Conservation (phyloP, 2,329 filamentous ascomycete genomes). For the Hypoxylon sp. region DNA sequence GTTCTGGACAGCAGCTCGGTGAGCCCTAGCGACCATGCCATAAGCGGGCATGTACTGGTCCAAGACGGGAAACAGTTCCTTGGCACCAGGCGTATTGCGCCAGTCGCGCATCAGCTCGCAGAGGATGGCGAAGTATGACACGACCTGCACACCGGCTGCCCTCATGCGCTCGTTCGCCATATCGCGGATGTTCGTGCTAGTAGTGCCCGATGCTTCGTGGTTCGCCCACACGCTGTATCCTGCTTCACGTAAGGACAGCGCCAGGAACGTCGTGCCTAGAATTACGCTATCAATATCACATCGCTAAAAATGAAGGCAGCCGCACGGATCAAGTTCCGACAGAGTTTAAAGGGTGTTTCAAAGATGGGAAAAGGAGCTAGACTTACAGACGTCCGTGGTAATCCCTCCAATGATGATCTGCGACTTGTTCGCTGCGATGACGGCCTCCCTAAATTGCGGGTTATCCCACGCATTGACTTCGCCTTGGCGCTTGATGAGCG, state of each 20-base stretch:
- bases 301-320: no score
- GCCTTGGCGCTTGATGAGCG: constrained; percentile 75
- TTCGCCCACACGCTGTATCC: constrained; percentile 82
- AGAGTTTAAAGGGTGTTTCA: constrained; percentile 41
- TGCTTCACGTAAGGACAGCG: constrained; percentile 76
- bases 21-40: constrained; percentile 71
- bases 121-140: constrained; percentile 73
- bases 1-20: constrained; percentile 70
- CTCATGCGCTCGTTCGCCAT: constrained; percentile 77
- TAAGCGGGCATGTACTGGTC: constrained; percentile 76
- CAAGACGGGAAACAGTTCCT: constrained; percentile 72
- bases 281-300: background rate
- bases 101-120: constrained; percentile 80
- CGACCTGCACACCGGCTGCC: constrained; percentile 73
- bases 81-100: constrained; percentile 66
- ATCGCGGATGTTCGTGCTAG: constrained; percentile 70
- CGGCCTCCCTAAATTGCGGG: constrained; percentile 73
- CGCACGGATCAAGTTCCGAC: background rate
- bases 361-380: constrained; percentile 32
- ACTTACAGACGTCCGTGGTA: constrained; percentile 77
- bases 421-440: constrained; percentile 73
- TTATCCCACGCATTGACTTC: constrained; percentile 86
- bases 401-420: constrained; percentile 82
- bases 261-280: constrained; percentile 74
- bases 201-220: constrained; percentile 78